These are phyloP conservation scores for Aspergillus persii DNA, from an alignment of 2,329 filamentous ascomycete genomes.

Conservation along the genomic window DNA sequence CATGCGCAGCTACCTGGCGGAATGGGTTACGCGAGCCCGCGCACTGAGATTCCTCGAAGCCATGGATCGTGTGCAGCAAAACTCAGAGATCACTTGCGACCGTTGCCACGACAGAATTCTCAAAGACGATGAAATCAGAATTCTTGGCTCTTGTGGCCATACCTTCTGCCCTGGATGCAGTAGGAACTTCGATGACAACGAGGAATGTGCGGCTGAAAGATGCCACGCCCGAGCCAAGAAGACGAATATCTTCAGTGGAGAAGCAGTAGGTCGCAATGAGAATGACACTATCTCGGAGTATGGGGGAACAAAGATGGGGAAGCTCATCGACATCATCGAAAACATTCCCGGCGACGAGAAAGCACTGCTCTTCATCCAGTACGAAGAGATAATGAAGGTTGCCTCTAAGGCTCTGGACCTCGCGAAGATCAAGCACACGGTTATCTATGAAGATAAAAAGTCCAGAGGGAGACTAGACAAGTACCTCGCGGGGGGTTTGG, in stretches of 20 bases:
- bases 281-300: slow-evolving; percentile 18
- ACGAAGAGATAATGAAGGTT: slow-evolving; percentile 44
- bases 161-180: slow-evolving; percentile 47
- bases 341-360: slow-evolving; percentile 46
- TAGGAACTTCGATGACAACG: slow-evolving; percentile 14
- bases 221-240: slow-evolving; percentile 41
- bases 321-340: slow-evolving; percentile 46
- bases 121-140: slow-evolving; percentile 30
- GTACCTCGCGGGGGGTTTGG: slow-evolving; percentile 41
- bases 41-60: slow-evolving; percentile 25
- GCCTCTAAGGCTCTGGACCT: slow-evolving; percentile 27
- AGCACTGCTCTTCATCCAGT: slow-evolving; percentile 58
- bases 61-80: slow-evolving; percentile 20
- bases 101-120: slow-evolving; percentile 30
- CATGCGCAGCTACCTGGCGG: slow-evolving; percentile 19
- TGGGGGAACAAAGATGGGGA: slow-evolving; percentile 50
- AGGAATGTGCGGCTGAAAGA: slow-evolving; percentile 40
- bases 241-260: slow-evolving; percentile 42
- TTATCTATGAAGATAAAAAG: slow-evolving; percentile 34
- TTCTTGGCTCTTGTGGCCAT: slow-evolving; percentile 55
- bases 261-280: slow-evolving; percentile 34
- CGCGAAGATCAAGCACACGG: slow-evolving; percentile 32
- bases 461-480: slow-evolving; percentile 36
- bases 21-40: slow-evolving; percentile 22
- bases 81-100: slow-evolving; percentile 25